phyloP scores from a whole-genome alignment of 371 early-diverging fungal species.

The Syncephalastrum contaminatum region DNA sequence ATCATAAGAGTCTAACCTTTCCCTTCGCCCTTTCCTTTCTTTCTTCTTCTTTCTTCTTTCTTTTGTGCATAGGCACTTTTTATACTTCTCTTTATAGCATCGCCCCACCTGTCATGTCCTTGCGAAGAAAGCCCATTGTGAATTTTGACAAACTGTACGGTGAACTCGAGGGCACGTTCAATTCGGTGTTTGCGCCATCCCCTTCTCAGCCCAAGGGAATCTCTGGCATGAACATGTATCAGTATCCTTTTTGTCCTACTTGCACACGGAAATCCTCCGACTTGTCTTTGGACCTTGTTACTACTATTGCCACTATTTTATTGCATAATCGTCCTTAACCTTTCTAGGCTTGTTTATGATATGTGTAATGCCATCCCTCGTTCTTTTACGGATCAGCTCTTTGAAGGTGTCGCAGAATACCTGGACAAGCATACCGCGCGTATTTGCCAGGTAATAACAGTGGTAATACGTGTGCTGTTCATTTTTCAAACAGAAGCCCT shows the following conservation, averaged over 20 bases:
- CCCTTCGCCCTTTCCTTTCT: no score
- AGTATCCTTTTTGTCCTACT: constrained; percentile 42
- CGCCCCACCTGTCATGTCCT: constrained; percentile 39
- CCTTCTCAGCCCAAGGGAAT: constrained; percentile 35
- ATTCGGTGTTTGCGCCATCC: constrained; percentile 58
- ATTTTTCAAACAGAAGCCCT: neutral
- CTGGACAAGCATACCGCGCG: constrained; percentile 56
- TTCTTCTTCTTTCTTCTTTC: neutral
- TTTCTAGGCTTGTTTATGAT: constrained; percentile 41
- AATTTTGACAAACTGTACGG: constrained; percentile 61
- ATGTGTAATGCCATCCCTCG: constrained; percentile 79
- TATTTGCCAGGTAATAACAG: constrained; percentile 51
- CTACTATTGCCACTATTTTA: neutral
- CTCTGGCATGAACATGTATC: constrained; percentile 74
- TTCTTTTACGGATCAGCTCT: constrained; percentile 69
- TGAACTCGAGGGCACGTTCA: constrained; percentile 51
- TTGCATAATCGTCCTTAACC: neutral
- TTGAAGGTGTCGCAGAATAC: constrained; percentile 70
- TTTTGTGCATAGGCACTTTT: neutral
- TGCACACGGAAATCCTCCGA: neutral
- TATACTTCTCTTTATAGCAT: no score
- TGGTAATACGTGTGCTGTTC: neutral
- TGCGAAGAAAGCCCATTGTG: constrained; percentile 54
- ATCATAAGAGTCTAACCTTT: no score
- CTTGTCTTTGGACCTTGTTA: constrained; percentile 5